Evolutionary conservation across 2,329 filamentous ascomycete species (phyloP).

Genomic region (Diaporthe sp.): DNA sequence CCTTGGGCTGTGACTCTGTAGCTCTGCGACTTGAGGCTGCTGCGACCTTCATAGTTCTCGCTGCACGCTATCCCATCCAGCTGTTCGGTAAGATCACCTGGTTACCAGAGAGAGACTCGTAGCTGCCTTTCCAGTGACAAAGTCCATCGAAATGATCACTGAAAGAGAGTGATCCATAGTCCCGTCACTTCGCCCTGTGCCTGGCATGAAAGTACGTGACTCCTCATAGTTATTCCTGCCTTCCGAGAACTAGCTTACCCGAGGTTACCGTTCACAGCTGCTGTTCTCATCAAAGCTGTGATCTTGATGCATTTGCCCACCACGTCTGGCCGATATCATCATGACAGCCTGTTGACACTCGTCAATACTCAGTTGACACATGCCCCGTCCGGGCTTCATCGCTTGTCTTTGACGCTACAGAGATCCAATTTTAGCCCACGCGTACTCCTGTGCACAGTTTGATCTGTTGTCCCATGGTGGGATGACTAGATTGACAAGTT

Average conservation of each 20-base stretch:
- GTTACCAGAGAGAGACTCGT: accelerated
- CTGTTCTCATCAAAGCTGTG: too few species aligned
- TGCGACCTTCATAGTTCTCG: too few species aligned
- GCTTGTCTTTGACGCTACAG: not conserved
- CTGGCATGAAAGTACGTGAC: not conserved
- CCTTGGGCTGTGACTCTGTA: not conserved
- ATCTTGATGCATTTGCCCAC: too few species aligned
- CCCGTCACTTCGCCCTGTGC: not conserved
- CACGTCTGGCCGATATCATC: not conserved
- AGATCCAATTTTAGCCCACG: not conserved
- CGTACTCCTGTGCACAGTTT: not conserved
- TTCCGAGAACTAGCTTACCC: accelerated
- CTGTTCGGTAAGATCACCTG: not conserved
- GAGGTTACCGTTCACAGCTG: accelerated
- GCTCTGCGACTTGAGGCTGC: too few species aligned
- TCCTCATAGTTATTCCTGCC: not conserved
- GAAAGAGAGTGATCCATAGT: accelerated
- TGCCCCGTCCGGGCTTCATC: not conserved
- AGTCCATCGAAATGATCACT: not conserved
- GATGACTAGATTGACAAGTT: not conserved
- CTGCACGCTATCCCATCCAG: too few species aligned
- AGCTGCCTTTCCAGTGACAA: not conserved
- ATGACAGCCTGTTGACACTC: not conserved
- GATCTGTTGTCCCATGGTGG: not conserved
- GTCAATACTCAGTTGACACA: not conserved